phyloP scores from a whole-genome alignment of 176 grass and related monocot genomes.

The Carex cristatella region DNA sequence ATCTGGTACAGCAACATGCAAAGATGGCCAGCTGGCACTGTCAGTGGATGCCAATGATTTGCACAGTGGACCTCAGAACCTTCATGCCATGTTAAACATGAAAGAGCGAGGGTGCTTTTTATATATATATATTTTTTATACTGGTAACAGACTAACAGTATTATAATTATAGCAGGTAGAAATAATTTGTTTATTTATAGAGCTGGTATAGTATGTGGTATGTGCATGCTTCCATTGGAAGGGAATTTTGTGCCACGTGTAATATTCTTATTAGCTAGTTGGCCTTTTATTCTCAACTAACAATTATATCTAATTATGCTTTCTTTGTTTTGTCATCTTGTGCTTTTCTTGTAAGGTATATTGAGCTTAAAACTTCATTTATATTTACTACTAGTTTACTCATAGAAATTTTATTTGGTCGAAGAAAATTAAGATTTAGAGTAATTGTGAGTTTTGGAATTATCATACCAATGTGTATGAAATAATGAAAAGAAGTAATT shows the following conservation, averaged over 20 bases:
- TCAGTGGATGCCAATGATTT: conserved; percentile 21
- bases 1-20: background rate
- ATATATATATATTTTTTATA: background rate
- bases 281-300: conserved; percentile 1
- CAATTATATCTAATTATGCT: conserved; percentile 4
- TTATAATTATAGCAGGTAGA: background rate
- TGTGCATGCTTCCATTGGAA: conserved; percentile 9
- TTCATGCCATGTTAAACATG: conserved; percentile 19
- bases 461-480: background rate
- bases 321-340: conserved; percentile 3
- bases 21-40: background rate
- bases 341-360: conserved; percentile 3
- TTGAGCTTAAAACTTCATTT: background rate
- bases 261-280: background rate
- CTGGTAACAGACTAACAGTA: background rate
- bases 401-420: background rate
- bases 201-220: background rate
- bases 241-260: conserved; percentile 23
- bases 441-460: background rate
- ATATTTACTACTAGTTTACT: background rate
- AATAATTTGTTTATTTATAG: background rate
- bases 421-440: background rate
- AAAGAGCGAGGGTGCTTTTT: background rate
- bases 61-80: conserved; percentile 18
- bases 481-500: background rate